phyloP scores from a whole-genome alignment of 2,329 filamentous ascomycete genomes.

The Akanthomyces dipterigenus region DNA sequence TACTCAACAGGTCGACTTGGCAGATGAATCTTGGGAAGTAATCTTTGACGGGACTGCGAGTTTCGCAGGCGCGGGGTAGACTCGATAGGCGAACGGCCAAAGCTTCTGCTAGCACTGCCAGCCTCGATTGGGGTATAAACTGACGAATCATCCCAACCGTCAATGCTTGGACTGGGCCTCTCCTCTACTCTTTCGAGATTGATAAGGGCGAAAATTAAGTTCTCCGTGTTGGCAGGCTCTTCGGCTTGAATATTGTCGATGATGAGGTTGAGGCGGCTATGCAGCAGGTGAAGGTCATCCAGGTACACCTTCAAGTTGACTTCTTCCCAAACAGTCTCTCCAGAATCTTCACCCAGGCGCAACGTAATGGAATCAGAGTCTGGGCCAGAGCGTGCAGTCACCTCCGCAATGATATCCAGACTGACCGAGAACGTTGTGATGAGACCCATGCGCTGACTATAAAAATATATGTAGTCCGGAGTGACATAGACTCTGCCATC shows the following conservation, averaged over 20 bases:
- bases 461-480: conserved; percentile 84
- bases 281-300: conserved; percentile 75
- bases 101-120: conserved; percentile 37
- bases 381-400: conserved; percentile 80
- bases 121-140: conserved; percentile 52
- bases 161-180: conserved; percentile 62
- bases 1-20: conserved; percentile 76
- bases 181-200: conserved; percentile 63
- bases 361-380: conserved; percentile 92
- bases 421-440: conserved; percentile 75
- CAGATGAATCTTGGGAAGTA: conserved; percentile 67
- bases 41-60: conserved; percentile 28
- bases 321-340: conserved; percentile 59
- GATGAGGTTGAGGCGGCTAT: conserved; percentile 76
- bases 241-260: conserved; percentile 73
- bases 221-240: conserved; percentile 60
- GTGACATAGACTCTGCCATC: conserved; percentile 82
- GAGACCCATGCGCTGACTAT: conserved; percentile 88
- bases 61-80: conserved; percentile 30
- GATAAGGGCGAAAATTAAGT: conserved; percentile 64
- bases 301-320: conserved; percentile 91
- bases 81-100: conserved; percentile 25
- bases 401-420: conserved; percentile 73
- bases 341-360: conserved; percentile 59
- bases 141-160: conserved; percentile 86